phyloP scores from a whole-genome alignment of 1,284 basidiomycete species.

The Trametes polyzona region DNA sequence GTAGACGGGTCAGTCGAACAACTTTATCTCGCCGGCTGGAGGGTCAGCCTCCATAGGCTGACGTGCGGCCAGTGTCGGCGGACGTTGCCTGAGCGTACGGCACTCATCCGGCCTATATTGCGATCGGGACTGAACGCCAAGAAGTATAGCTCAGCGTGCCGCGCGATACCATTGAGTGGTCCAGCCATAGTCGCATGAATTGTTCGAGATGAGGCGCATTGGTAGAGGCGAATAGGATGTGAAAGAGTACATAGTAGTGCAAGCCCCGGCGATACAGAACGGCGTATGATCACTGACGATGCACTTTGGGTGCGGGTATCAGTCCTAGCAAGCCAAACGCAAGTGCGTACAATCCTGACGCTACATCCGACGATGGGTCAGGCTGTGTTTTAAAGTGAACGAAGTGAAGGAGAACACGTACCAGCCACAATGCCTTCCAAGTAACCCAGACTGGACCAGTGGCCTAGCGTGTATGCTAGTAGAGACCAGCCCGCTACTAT shows the following conservation, averaged over 20 bases:
- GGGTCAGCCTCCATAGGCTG: background rate
- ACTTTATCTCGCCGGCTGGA: background rate
- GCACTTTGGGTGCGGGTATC: conserved; percentile 56
- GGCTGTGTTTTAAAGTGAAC: background rate
- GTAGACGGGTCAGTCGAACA: too few relatives aligned
- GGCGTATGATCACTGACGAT: conserved; percentile 23
- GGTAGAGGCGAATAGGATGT: background rate
- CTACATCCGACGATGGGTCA: conserved; percentile 36
- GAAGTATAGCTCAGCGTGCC: too few relatives aligned
- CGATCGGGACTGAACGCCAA: background rate
- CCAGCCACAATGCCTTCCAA: conserved; percentile 65
- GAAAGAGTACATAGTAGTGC: conserved; percentile 44
- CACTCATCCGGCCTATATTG: background rate
- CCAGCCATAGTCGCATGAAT: too few relatives aligned
- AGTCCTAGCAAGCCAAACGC: conserved; percentile 72
- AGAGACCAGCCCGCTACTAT: conserved; percentile 73
- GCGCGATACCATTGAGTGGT: too few relatives aligned
- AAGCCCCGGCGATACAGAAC: conserved; percentile 32
- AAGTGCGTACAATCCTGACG: conserved; percentile 68
- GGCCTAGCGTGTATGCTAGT: conserved; percentile 61
- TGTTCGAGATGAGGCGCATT: background rate
- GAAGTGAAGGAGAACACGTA: conserved; percentile 31
- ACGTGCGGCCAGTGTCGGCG: background rate
- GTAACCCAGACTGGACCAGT: conserved; percentile 67
- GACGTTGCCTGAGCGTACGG: background rate